phyloP scores from a whole-genome alignment of 129 eudicot species.

The Erigeron canadensis region DNA sequence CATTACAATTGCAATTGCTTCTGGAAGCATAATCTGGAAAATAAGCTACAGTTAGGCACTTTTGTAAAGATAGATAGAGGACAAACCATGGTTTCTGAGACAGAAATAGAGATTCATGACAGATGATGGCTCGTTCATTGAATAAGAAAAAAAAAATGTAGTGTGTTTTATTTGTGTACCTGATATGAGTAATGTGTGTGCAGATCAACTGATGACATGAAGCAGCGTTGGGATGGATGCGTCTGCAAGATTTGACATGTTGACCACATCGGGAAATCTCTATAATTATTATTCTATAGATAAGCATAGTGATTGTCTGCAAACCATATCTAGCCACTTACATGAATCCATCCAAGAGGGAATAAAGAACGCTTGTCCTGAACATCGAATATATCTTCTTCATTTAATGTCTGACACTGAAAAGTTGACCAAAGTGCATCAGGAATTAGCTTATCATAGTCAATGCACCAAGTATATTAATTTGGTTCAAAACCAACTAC shows the following conservation, averaged over 20 bases:
- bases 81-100: conserved; percentile 6
- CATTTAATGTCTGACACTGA: conserved; percentile 95
- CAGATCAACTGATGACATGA: conserved; percentile 98
- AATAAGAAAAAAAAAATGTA: neutral
- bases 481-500: neutral
- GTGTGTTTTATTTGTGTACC: conserved; percentile 40
- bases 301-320: neutral
- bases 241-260: conserved; percentile 56
- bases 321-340: conserved; percentile 44
- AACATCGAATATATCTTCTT: conserved; percentile 93
- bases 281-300: neutral
- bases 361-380: conserved; percentile 85
- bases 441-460: conserved; percentile 6
- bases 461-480: conserved; percentile 13
- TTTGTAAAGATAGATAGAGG: neutral
- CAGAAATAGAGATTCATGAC: neutral
- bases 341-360: conserved; percentile 98
- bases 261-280: conserved; percentile 11
- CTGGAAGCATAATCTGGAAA: conserved; percentile 92
- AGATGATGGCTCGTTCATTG: no score
- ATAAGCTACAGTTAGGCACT: conserved; percentile 1
- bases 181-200: conserved; percentile 99
- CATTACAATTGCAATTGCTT: conserved; percentile 99
- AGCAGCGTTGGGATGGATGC: conserved; percentile 93
- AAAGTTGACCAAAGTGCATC: conserved; percentile 25